These are phyloP conservation scores for Maudiozyma saulgeensis DNA, from an alignment of 805 yeast genomes.

Conservation along the genomic window DNA sequence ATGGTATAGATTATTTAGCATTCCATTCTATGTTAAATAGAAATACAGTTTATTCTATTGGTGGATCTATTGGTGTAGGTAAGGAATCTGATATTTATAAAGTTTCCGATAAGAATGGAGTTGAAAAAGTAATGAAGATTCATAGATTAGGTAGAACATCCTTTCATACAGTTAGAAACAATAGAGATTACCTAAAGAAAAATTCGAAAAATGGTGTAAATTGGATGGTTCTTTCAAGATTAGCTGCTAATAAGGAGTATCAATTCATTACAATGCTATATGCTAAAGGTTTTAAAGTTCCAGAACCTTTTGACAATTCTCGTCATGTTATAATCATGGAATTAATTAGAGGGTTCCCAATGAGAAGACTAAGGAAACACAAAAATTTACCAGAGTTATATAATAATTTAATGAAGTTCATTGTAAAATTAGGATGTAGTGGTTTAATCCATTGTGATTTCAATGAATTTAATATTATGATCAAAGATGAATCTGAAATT, in stretches of 20 bases:
- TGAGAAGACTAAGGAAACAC: conserved; percentile 73
- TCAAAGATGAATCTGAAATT: conserved; percentile 46
- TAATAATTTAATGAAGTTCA: conserved; percentile 77
- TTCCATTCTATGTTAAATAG: conserved; percentile 73
- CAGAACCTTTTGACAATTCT: conserved; percentile 79
- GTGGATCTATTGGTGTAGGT: conserved; percentile 89
- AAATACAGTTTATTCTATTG: conserved; percentile 66
- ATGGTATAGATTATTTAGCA: conserved; percentile 89
- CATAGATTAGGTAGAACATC: conserved; percentile 93
- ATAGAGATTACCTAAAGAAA: conserved; percentile 74
- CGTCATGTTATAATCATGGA: conserved; percentile 94
- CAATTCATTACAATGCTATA: conserved; percentile 74
- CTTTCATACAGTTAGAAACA: conserved; percentile 83
- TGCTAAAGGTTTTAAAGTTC: conserved; percentile 73
- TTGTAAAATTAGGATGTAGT: conserved; percentile 70
- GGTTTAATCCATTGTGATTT: conserved; percentile 97
- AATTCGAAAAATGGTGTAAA: conserved; percentile 60
- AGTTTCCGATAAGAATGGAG: conserved; percentile 58
- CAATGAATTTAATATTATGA: conserved; percentile 91
- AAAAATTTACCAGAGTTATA: conserved; percentile 60
- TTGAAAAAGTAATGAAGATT: conserved; percentile 70
- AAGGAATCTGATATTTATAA: conserved; percentile 93
- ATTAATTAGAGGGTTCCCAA: conserved; percentile 77
- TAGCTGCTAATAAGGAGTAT: conserved; percentile 90
- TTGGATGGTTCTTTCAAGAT: conserved; percentile 86